phyloP scores from a whole-genome alignment of 2,329 filamentous ascomycete genomes.

The Madurella fahalii region DNA sequence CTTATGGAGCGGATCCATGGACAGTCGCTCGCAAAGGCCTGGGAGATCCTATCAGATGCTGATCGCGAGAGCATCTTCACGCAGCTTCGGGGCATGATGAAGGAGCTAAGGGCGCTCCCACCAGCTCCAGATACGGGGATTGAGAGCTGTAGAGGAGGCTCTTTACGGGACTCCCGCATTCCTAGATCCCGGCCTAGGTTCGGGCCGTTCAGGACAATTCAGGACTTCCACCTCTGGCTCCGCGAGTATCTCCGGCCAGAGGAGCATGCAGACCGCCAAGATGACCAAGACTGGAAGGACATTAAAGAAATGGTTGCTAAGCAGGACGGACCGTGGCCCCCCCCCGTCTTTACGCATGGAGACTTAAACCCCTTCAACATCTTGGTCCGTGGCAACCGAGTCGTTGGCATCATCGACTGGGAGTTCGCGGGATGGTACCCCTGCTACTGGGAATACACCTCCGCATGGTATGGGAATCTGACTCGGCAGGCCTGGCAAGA shows the following conservation, averaged over 20 bases:
- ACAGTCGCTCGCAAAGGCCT: constrained; percentile 14
- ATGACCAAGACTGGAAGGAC: constrained; percentile 27
- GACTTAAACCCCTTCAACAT: constrained; percentile 44
- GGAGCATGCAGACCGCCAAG: constrained; percentile 15
- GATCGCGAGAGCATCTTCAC: background rate
- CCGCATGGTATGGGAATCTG: constrained; percentile 20
- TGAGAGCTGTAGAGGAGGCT: constrained; percentile 3
- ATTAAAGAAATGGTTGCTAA: constrained; percentile 33
- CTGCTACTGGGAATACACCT: constrained; percentile 34
- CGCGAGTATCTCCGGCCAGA: constrained; percentile 13
- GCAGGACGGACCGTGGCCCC: constrained; percentile 35
- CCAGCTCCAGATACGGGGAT: background rate
- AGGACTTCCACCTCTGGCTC: constrained; percentile 34
- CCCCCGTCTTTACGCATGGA: constrained; percentile 43
- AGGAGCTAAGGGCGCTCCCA: constrained; percentile 2
- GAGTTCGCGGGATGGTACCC: constrained; percentile 34
- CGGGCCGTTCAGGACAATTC: constrained; percentile 32
- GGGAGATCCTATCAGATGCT: constrained; percentile 1
- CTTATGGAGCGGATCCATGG: constrained; percentile 40
- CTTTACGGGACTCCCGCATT: constrained; percentile 1
- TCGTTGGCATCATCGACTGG: constrained; percentile 43
- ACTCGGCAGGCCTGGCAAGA: constrained; percentile 36
- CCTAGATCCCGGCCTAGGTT: background rate
- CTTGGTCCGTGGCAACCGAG: constrained; percentile 35
- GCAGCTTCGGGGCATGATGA: background rate